A percentile compares a stretch with the other conserved stretches of the same genome.
phyloP scores from a whole-genome alignment of 306 rosid genomes.

The Sindora glabra region DNA sequence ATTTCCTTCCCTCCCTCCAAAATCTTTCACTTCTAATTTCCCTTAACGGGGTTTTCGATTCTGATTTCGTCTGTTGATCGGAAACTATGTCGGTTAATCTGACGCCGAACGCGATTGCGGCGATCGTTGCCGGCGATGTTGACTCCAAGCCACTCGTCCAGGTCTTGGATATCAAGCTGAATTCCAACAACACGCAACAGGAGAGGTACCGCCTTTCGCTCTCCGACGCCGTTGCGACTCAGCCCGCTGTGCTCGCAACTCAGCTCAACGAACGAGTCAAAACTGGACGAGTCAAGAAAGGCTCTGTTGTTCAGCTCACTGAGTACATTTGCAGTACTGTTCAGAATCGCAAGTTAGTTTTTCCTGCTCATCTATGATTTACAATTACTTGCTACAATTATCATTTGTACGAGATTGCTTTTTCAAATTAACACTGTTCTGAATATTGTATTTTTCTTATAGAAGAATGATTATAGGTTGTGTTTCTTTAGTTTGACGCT shows the following conservation, averaged over 20 bases:
- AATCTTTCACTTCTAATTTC: too few species aligned
- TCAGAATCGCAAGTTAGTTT: slow-evolving; percentile 65
- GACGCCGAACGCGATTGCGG: slow-evolving; percentile 67
- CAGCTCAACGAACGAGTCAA: slow-evolving; percentile 65
- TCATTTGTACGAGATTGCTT: background rate
- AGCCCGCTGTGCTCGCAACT: slow-evolving; percentile 71
- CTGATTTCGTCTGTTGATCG: too few species aligned
- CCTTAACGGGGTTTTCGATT: too few species aligned
- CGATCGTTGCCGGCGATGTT: slow-evolving; percentile 57
- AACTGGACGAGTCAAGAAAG: slow-evolving; percentile 49
- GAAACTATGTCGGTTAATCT: slow-evolving; percentile 87
- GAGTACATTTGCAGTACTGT: slow-evolving; percentile 63
- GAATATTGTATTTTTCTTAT: too few species aligned
- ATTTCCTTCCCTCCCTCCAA: too few species aligned
- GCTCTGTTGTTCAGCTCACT: slow-evolving; percentile 79
- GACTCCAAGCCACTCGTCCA: slow-evolving; percentile 80
- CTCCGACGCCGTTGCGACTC: slow-evolving; percentile 62
- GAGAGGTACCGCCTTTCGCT: slow-evolving; percentile 67
- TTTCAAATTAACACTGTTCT: background rate
- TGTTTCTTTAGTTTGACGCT: background rate
- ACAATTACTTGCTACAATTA: background rate
- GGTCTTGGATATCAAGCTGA: slow-evolving; percentile 50
- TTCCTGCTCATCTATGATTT: slow-evolving; percentile 19
- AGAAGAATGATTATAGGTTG: background rate
- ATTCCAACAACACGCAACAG: slow-evolving; percentile 36